Base-by-base conservation (phyloP, 495 filamentous ascomycete genomes). In the Monascus purpureus region DNA sequence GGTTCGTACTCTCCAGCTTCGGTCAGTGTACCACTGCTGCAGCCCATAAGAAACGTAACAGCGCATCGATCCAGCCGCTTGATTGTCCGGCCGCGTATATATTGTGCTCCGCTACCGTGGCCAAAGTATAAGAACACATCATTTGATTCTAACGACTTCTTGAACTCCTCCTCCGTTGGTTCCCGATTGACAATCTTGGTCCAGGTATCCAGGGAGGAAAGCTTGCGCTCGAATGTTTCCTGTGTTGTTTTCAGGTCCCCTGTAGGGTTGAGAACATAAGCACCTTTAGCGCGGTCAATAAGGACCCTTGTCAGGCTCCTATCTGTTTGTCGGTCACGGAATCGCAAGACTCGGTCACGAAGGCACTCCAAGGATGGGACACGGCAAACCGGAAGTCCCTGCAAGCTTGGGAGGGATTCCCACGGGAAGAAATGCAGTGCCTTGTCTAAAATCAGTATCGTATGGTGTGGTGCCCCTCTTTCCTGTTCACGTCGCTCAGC, bases 71-170 rank as follows among this genome's bases (percentile, higher is more conserved):
- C 73, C 6, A 97, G 65, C 29, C 73, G 71, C 33, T 80, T 79
- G 40, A 96, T 69, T 1, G 82, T 82, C 17, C 77, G 67, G 0
- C 76, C 73, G 16, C 84, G 75, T 34, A 94, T 85, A 53, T 88
- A 97, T 50, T 94, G 88, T 15, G 83, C 78, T n/a, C 87, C 90
- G 41, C 79, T 85, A 29, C 90, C 90, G 53, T 97, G 90, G 11
- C 90, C 90, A 43, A 95, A 96, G 57, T 97, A 97, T 15, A 97
- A 60, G 31, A 93, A 69, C 0, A 95, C 47, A 35, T 78, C 72
- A 11, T 68, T 69, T 0, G 61, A 44, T 14, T 71, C 54, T 0
- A 93, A 65, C 0, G 60, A 65, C 0, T 51, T 30, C 32, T 75
- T 70, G 55, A 95, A 82, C 36, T 93, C 80, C 1, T 67, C 55